A percentile compares a stretch with the other conserved stretches of the same genome.
phyloP scores from a whole-genome alignment of 768 basidiomycete species.

The Boletus fagicola region DNA sequence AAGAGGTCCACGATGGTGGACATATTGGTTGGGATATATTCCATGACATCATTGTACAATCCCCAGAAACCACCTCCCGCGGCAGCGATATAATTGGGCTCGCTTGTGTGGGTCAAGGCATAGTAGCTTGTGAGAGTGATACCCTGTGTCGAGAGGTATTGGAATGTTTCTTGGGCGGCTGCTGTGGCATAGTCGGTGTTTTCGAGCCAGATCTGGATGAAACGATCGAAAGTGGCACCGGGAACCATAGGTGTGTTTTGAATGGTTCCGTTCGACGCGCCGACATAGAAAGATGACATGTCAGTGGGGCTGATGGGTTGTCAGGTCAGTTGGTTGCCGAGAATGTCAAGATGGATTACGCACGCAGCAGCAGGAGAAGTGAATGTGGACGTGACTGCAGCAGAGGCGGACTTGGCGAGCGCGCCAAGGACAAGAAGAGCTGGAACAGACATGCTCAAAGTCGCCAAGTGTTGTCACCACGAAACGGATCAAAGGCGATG shows the following conservation, averaged over 20 bases:
- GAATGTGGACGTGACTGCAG: slow-evolving; percentile 15
- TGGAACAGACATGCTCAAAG: slow-evolving; percentile 8
- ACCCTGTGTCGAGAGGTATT: slow-evolving; percentile 47
- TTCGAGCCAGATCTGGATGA: slow-evolving; percentile 57
- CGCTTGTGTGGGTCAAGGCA: slow-evolving; percentile 52
- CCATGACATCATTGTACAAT: slow-evolving; percentile 41
- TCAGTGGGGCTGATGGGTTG: slow-evolving; percentile 17
- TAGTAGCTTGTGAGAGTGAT: slow-evolving; percentile 48
- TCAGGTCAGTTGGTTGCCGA: slow-evolving; percentile 2
- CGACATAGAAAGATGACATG: slow-evolving; percentile 39
- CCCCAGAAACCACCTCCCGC: slow-evolving; percentile 54
- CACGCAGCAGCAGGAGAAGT: slow-evolving; percentile 25
- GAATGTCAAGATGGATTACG: slow-evolving; percentile 4
- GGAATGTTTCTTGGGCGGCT: slow-evolving; percentile 27
- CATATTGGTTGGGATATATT: slow-evolving; percentile 41
- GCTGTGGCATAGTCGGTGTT: slow-evolving; percentile 49
- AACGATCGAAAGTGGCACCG: slow-evolving; percentile 43
- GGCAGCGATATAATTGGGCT: slow-evolving; percentile 53
- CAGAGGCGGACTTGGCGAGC: slow-evolving; percentile 14
- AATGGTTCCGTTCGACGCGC: slow-evolving; percentile 42
- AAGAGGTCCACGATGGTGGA: slow-evolving; percentile 60
- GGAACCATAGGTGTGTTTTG: slow-evolving; percentile 36
- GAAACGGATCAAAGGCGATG: background rate
- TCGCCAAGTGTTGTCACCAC: background rate
- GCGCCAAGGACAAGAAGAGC: slow-evolving; percentile 15